Conservation (phyloP, 768 basidiomycete genomes). For the Rhodotorula babjevae region DNA sequence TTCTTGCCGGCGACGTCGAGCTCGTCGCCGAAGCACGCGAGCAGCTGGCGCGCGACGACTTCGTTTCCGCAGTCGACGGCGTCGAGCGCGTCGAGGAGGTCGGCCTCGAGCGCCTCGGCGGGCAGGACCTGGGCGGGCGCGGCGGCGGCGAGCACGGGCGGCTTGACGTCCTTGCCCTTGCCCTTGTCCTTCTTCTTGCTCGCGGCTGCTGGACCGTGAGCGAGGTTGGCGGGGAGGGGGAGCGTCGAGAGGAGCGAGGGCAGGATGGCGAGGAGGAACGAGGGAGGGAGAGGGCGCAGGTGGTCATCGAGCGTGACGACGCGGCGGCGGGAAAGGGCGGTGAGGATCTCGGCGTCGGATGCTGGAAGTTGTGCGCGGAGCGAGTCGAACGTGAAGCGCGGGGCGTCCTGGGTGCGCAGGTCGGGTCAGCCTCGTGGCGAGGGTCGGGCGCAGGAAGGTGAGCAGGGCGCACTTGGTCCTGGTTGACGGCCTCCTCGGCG, state of each 20-base stretch:
- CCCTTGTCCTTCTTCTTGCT: slow-evolving; percentile 8
- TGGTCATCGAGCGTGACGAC: slow-evolving; percentile 69
- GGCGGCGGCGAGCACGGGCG: not conserved
- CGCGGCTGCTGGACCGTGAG: not conserved
- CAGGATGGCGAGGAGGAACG: slow-evolving; percentile 65
- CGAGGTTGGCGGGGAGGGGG: slow-evolving; percentile 13
- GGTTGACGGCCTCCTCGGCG: not conserved
- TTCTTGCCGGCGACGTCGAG: slow-evolving; percentile 45
- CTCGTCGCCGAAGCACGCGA: slow-evolving; percentile 75
- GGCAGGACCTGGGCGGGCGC: not conserved
- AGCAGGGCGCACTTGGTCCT: not conserved
- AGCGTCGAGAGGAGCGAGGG: slow-evolving; percentile 70
- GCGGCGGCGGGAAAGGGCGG: slow-evolving; percentile 62
- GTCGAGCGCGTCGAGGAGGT: slow-evolving; percentile 56
- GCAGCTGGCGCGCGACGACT: slow-evolving; percentile 59
- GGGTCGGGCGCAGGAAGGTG: not conserved
- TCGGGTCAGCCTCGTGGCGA: not conserved
- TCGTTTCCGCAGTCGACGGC: slow-evolving; percentile 58
- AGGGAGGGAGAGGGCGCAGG: slow-evolving; percentile 66
- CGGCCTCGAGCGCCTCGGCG: slow-evolving; percentile 3
- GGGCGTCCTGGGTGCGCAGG: slow-evolving; percentile 46
- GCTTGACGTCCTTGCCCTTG: slow-evolving; percentile 6
- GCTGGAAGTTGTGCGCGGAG: slow-evolving; percentile 69
- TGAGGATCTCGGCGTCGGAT: slow-evolving; percentile 67
- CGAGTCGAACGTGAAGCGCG: slow-evolving; percentile 57